Base-by-base conservation (phyloP, 2,329 filamentous ascomycete genomes). In the Erysiphe pulchra region DNA sequence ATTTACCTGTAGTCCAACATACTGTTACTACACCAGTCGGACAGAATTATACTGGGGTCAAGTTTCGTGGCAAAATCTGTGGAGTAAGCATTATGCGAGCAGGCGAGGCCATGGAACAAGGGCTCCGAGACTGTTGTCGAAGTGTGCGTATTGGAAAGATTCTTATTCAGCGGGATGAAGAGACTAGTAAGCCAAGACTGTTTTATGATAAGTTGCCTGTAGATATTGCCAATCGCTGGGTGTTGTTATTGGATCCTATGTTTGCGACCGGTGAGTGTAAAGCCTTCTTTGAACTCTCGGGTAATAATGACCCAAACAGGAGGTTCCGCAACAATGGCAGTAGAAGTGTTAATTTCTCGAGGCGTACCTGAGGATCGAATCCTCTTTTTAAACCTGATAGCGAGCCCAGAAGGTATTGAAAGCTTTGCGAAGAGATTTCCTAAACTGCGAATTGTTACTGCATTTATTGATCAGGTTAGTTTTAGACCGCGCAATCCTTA, bases 111-210 rank as follows among this genome's bases (percentile, higher is more conserved):
- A 98, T 98, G 90, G 90, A 98, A 64, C 85, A 95, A 63, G 90
- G 87, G 2, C 66, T 98, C 49, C 73, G 90, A 49, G 87, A 98
- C 62, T 98, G 90, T 65, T 98, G 90, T 64, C 79, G 90, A 45
- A 92, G 83, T n/a, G 90, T 98, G 43, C 73, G 90, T 50, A 98
- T 98, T 57, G 90, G 90, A 52, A 98, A 98, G 69, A 98, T 98
- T 51, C 67, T 98, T 54, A 98, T 98, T 57, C 90, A 98, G 64
- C 70, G 90, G 47, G 90, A 98, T 55, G 90, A 98, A 63, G 90
- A 95, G 64, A 95, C 90, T 1, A 72, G 79, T 46, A 73, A 79
- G 65, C 90, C 90, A 12, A 90, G 85, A 61, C 70, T 98, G 11
- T 98, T 95, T 63, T 98, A 95, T 63, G 87, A 95, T 57, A 98